These are phyloP conservation scores for Cucumis melo DNA, from an alignment of 306 rosid genomes.

Conservation along the genomic window DNA sequence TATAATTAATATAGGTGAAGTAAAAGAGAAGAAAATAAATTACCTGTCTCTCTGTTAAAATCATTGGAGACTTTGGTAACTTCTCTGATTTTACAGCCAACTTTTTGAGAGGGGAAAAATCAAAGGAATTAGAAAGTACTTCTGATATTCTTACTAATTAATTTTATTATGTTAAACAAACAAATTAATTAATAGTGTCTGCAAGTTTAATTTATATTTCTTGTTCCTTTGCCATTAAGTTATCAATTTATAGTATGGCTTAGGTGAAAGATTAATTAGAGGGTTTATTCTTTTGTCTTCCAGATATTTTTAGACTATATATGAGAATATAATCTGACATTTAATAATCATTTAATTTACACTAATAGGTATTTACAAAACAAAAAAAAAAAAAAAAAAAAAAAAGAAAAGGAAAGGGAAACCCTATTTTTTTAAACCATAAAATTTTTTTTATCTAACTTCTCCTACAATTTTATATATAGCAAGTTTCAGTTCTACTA, in stretches of 20 bases:
- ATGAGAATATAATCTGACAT: background rate
- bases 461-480: no score
- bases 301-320: background rate
- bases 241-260: background rate
- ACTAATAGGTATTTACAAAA: no score
- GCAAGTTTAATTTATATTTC: background rate
- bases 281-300: background rate
- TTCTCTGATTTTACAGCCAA: background rate
- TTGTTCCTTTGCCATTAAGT: background rate
- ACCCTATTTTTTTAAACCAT: no score
- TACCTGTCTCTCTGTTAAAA: background rate
- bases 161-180: background rate
- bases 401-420: no score
- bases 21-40: background rate
- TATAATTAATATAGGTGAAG: background rate
- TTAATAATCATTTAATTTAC: no score
- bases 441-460: no score
- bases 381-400: no score
- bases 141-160: background rate
- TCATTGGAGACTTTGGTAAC: background rate
- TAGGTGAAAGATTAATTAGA: background rate
- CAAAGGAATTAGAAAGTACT: background rate
- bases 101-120: background rate
- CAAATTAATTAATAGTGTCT: background rate
- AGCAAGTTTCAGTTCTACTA: no score